A percentile compares a stretch with the other conserved stretches of the same genome.
These are phyloP conservation scores for Zoysia japonica DNA, from an alignment of 176 grass and related monocot species.

Conservation along the genomic window DNA sequence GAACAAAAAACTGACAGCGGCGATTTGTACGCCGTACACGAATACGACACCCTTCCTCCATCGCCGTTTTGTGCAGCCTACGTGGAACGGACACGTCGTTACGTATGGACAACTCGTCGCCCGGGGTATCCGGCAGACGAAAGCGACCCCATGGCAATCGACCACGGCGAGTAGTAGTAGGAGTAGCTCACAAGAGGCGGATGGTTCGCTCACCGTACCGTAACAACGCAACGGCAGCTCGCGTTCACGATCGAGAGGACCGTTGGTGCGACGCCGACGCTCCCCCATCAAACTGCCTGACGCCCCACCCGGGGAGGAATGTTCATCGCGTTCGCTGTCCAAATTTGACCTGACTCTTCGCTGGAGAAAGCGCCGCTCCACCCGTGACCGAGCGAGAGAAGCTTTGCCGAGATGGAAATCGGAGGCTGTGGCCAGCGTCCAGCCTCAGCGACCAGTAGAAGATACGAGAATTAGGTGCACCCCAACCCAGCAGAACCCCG, in stretches of 20 bases:
- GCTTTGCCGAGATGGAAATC: no score
- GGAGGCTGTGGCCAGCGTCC: no score
- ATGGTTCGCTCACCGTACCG: slow-evolving; percentile 15
- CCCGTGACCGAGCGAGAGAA: neutral
- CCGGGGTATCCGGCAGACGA: neutral
- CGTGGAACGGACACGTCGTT: neutral
- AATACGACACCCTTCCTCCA: neutral
- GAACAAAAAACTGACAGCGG: no score
- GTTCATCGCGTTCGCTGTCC: no score
- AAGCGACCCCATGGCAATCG: neutral
- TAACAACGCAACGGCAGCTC: neutral
- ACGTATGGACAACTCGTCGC: neutral
- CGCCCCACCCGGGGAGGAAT: no score
- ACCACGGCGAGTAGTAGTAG: neutral
- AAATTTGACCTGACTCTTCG: neutral
- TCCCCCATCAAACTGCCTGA: no score
- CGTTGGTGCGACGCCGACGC: neutral
- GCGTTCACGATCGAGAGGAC: neutral
- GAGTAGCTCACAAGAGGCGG: neutral
- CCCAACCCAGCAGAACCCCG: neutral
- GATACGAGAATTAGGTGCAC: neutral
- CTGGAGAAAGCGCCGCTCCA: neutral
- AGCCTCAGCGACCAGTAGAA: neutral
- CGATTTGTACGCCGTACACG: neutral
- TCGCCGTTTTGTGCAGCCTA: neutral